phyloP scores from a whole-genome alignment of 257 asterid species.

The Handroanthus guayacan region DNA sequence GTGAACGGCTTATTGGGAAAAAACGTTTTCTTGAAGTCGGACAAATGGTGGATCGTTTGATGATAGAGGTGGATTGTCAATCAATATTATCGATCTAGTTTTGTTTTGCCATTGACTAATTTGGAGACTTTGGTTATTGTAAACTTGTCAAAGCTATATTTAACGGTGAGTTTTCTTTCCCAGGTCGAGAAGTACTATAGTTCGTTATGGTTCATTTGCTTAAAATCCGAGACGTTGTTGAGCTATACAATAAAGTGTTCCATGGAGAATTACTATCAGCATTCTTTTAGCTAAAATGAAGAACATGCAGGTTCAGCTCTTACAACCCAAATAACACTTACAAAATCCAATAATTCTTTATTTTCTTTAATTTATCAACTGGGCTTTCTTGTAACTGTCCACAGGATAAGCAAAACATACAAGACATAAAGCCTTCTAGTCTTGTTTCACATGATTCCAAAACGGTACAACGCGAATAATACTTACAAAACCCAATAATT shows the following conservation, averaged over 20 bases:
- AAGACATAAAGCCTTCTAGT: slow-evolving; percentile 52
- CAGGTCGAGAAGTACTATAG: slow-evolving; percentile 34
- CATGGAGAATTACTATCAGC: slow-evolving; percentile 34
- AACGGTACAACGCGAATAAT: slow-evolving; percentile 51
- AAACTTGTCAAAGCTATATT: background rate
- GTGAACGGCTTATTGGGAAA: too few species aligned
- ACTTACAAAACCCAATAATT: background rate
- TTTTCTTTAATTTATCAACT: too few species aligned
- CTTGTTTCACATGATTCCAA: slow-evolving; percentile 59
- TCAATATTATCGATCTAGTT: too few species aligned
- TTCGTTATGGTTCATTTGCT: slow-evolving; percentile 16
- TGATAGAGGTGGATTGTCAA: too few species aligned
- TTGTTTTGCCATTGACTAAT: too few species aligned
- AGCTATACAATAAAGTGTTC: slow-evolving; percentile 27
- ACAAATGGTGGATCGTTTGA: too few species aligned
- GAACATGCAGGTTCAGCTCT: slow-evolving; percentile 36
- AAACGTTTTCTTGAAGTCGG: too few species aligned
- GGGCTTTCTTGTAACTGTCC: background rate
- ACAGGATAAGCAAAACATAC: slow-evolving; percentile 51
- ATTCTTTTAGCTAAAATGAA: slow-evolving; percentile 38
- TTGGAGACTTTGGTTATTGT: too few species aligned
- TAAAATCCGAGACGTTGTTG: background rate
- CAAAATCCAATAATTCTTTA: too few species aligned
- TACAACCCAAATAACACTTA: background rate
- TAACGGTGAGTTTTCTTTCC: slow-evolving; percentile 14